These are phyloP conservation scores for Fragilaria crotonensis DNA, from an alignment of 108 stramenopile genomes.

Conservation along the genomic window DNA sequence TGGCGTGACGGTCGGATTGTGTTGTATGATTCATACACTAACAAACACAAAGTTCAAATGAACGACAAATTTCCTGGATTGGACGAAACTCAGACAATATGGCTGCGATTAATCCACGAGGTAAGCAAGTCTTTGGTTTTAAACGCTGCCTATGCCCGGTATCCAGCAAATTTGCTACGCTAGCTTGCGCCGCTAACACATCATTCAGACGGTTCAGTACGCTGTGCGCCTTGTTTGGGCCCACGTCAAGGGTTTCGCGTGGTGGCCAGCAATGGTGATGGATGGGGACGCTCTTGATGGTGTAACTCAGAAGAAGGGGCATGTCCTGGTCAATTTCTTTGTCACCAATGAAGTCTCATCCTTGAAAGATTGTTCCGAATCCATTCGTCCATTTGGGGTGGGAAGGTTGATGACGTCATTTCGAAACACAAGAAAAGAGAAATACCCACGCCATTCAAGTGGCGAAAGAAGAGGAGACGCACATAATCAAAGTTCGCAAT, in stretches of 20 bases:
- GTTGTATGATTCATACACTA: slow-evolving; percentile 51
- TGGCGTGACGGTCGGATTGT: slow-evolving; percentile 54
- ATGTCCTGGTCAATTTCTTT: slow-evolving; percentile 52
- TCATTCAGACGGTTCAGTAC: slow-evolving; percentile 22
- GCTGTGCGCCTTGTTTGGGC: slow-evolving; percentile 56
- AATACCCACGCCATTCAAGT: slow-evolving; percentile 28
- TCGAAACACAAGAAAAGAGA: slow-evolving; percentile 62
- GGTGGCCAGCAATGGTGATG: slow-evolving; percentile 72
- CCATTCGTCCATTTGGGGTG: slow-evolving; percentile 40
- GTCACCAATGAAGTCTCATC: slow-evolving; percentile 45
- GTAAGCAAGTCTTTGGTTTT: too few species aligned
- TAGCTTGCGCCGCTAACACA: too few species aligned
- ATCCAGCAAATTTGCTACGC: too few species aligned
- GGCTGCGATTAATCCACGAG: slow-evolving; percentile 24
- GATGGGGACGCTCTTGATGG: slow-evolving; percentile 17
- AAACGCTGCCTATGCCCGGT: too few species aligned
- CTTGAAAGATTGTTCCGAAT: slow-evolving; percentile 38
- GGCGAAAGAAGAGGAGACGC: slow-evolving; percentile 35
- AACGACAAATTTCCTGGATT: slow-evolving; percentile 9
- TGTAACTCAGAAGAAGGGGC: slow-evolving; percentile 23
- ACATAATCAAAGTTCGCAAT: slow-evolving; percentile 33
- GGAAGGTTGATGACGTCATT: slow-evolving; percentile 43
- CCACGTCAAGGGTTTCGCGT: slow-evolving; percentile 65
- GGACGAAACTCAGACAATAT: slow-evolving; percentile 27
- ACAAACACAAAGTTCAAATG: slow-evolving; percentile 57